Evolutionary conservation across 768 basidiomycete genomes (phyloP), one percentile per base, ranked within the genome.

Genomic region (Kwoniella newhampshirensis): DNA sequence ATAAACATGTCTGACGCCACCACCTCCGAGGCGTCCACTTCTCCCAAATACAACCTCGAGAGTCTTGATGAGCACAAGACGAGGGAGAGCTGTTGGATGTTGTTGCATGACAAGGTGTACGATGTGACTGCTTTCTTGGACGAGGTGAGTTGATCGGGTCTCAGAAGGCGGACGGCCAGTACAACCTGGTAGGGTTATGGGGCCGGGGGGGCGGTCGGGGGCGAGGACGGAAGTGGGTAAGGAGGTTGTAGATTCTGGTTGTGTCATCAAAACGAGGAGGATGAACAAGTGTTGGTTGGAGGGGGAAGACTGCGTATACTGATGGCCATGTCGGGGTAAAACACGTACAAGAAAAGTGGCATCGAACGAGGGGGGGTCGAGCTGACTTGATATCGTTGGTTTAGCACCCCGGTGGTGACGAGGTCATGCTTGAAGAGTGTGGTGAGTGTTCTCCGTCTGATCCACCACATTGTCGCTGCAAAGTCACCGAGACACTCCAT

Each of bases 371-470:
- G 20, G 18, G n/a, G 6, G 51, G n/a, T n/a, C n/a, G n/a, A n/a
- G n/a, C n/a, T n/a, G n/a, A n/a, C n/a, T 47, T 59, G 32, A 56
- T 32, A 20, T 35, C 42, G 13, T 20, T 42, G 25, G 17, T 72
- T 32, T 72, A 89, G 93, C 93, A 96, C 74, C 93, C 92, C 21
- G 94, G 94, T 76, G 96, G 96, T 62, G 96, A 98, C 80, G 96
- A 99, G 80, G 94, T 99, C 53, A 84, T 99, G 61, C 78, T 97
- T 50, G 87, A 89, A 57, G 96, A 99, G 80, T 86, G 85, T 73
- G 89, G 74, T 76, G 4, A 32, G 62, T 64, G 18, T n/a, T 42
- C 25, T 45, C 42, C n/a, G n/a, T n/a, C n/a, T n/a, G n/a, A n/a
- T n/a, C n/a, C n/a, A n/a, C n/a, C n/a, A n/a, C n/a, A n/a, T n/a